Evolutionary conservation across 768 basidiomycete species (phyloP), one percentile per base, ranked within the genome.

Genomic region (Infundibulicybe gibba): DNA sequence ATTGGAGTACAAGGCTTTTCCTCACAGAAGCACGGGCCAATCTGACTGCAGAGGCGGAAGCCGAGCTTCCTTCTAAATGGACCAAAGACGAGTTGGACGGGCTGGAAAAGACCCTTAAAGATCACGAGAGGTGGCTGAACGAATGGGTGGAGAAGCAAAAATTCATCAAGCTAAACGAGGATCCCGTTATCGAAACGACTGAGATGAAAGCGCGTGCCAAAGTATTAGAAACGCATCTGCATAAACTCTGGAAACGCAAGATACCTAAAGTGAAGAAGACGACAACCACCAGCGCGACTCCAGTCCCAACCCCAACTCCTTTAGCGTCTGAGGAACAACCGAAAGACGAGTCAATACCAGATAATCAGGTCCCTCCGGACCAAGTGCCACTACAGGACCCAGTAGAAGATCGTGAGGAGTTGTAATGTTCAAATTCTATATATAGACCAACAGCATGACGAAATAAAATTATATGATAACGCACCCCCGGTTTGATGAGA

Each of bases 1-100:
- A 83, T 68, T 99, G 81, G 89, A 85, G 76, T 65, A 88, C 81
- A 49, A 84, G 76, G 13, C 63, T 89, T n/a, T 99, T 98, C 85
- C 76, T 97, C 21, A 67, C 74, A 1, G 87, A 92, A 44, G 94
- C 94, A 17, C 74, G 74, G 5, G 61, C 73, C 48, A 94, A 95
- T 63, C 67, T 87, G 38, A 90, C 90, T 2, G 65, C 68, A 3
- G 88, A 89, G 54, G 66, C 73, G 12, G 72, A 74, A 9, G 75
- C 72, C 0, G 84, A 75, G 4, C 65, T 82, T 6, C 82, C 81
- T 0, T 83, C 86, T 0, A 90, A 88, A 60, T 97, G 87, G 81
- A 94, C 93, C 1, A 61, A 71, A 13, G 87, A 84, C n/a, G 97
- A 99, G 62, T 75, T 98, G 13, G 85, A 87, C 47, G 72, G 61